Evolutionary conservation across 192 early-diverging fungal genomes (phyloP).

Genomic region (Rhizophagus sp.): DNA sequence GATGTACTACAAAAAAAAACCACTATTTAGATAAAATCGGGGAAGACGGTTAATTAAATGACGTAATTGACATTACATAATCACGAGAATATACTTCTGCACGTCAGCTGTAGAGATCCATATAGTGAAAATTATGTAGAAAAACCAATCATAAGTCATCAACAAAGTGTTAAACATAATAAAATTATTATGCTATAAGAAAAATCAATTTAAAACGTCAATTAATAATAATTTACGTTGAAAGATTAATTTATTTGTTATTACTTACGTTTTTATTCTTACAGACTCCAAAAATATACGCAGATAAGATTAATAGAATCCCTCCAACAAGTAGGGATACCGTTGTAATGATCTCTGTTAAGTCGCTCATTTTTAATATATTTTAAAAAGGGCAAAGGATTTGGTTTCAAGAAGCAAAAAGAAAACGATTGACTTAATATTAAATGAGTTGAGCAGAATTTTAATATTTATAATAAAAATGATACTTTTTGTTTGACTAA

Average conservation of each 20-base stretch:
- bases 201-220: background rate
- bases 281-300: background rate
- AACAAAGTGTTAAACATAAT: background rate
- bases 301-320: background rate
- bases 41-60: too few relatives aligned
- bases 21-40: too few relatives aligned
- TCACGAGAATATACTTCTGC: too few relatives aligned
- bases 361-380: too few relatives aligned
- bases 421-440: too few relatives aligned
- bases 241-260: background rate
- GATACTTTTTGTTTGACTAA: too few relatives aligned
- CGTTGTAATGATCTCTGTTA: background rate
- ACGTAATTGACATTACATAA: too few relatives aligned
- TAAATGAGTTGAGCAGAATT: too few relatives aligned
- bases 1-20: background rate
- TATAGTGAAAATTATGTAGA: background rate
- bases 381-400: too few relatives aligned
- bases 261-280: background rate
- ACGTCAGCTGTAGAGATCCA: background rate
- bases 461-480: too few relatives aligned
- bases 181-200: background rate
- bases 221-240: background rate
- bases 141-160: background rate
- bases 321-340: background rate
- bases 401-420: too few relatives aligned